Evolutionary conservation across 805 yeast species (phyloP).

Genomic region (Barnettozyma wickerhamii): DNA sequence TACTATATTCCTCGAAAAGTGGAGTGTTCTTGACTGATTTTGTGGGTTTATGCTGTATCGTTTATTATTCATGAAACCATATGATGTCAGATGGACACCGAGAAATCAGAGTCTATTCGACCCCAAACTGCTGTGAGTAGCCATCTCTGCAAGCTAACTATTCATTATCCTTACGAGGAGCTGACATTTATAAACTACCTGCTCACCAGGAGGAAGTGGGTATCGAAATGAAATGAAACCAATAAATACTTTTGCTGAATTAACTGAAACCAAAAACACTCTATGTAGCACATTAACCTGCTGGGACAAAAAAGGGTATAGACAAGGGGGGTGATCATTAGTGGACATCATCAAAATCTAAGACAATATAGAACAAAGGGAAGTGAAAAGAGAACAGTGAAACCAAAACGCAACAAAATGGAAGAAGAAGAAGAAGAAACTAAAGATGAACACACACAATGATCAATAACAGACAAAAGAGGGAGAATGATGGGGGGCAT

Average conservation of each 20-base stretch:
- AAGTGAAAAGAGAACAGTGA: not conserved
- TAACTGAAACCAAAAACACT: constrained; percentile 4
- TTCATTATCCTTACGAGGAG: too few species aligned
- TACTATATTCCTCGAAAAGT: too few species aligned
- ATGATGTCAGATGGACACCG: too few species aligned
- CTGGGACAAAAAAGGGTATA: not conserved
- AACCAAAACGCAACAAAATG: not conserved
- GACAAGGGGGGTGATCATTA: not conserved
- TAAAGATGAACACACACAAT: not conserved
- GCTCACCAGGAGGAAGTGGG: not conserved
- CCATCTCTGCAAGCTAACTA: too few species aligned
- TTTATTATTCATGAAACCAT: too few species aligned
- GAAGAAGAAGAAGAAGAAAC: not conserved
- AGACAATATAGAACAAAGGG: not conserved
- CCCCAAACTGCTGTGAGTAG: too few species aligned
- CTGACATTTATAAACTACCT: too few species aligned
- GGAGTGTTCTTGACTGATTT: too few species aligned
- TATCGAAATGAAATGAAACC: too few species aligned
- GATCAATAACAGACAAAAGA: not conserved
- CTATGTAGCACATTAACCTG: constrained; percentile 1
- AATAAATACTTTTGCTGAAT: too few species aligned
- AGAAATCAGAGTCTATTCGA: too few species aligned
- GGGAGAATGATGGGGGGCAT: not conserved
- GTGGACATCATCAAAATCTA: not conserved
- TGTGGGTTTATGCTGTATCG: too few species aligned